These are phyloP conservation scores for Stygiomarasmius scandens DNA, from an alignment of 1,284 basidiomycete species.

Conservation along the genomic window DNA sequence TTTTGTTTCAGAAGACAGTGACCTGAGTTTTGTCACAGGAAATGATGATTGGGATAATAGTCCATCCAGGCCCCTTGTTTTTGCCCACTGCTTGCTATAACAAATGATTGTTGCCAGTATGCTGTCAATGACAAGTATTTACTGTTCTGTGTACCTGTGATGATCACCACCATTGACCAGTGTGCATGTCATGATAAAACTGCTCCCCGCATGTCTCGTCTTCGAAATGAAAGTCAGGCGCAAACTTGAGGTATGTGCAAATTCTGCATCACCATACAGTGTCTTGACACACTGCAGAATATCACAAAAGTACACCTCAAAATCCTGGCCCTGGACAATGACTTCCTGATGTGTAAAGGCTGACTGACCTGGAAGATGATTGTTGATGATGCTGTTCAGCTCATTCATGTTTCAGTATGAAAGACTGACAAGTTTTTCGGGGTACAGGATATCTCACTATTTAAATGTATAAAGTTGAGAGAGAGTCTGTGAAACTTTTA, in stretches of 20 bases:
- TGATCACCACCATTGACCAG: conserved; percentile 41
- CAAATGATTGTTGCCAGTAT: background rate
- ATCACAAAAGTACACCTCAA: conserved; percentile 10
- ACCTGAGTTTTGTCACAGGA: conserved; percentile 43
- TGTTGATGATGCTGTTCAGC: conserved; percentile 11
- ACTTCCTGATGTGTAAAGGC: conserved; percentile 5
- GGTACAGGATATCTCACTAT: too few relatives aligned
- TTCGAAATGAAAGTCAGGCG: conserved; percentile 35
- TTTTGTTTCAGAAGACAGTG: conserved; percentile 38
- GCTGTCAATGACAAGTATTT: background rate
- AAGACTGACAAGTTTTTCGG: too few relatives aligned
- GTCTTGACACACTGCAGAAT: conserved; percentile 5
- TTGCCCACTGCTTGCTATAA: conserved; percentile 30
- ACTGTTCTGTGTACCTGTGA: conserved; percentile 30
- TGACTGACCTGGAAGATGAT: background rate
- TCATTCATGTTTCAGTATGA: conserved; percentile 3
- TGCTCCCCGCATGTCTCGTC: conserved; percentile 13
- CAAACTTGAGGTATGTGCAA: conserved; percentile 14
- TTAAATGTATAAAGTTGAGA: too few relatives aligned
- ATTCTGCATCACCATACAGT: conserved; percentile 11
- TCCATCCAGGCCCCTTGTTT: conserved; percentile 31
- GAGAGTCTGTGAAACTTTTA: too few relatives aligned
- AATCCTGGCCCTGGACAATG: conserved; percentile 8
- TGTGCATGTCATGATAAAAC: conserved; percentile 37
- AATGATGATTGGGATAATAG: conserved; percentile 43